A percentile compares a stretch with the other conserved stretches of the same genome.
Evolutionary conservation across 2,329 filamentous ascomycete genomes (phyloP).

Genomic region (Stagonosporopsis rhizophila): DNA sequence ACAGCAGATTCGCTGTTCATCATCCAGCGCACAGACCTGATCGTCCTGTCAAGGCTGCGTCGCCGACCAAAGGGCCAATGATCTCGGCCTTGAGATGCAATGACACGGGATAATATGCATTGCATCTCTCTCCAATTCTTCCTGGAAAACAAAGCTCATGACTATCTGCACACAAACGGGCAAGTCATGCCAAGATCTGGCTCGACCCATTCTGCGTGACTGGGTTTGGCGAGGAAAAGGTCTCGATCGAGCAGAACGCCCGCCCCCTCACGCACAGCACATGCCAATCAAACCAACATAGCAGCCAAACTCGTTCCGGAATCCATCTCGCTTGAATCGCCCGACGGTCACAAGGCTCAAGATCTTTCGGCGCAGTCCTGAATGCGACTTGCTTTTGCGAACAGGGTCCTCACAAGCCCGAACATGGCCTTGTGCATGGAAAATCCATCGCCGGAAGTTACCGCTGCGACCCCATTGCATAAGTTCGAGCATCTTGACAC

Average conservation of each 20-base stretch:
- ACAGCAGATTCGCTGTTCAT: constrained; percentile 1
- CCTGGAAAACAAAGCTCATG: constrained; percentile 10
- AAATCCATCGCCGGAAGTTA: background rate
- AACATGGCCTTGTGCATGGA: background rate
- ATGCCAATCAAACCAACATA: constrained; percentile 8
- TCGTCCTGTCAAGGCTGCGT: constrained; percentile 6
- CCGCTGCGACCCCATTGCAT: background rate
- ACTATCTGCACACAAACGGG: constrained; percentile 12
- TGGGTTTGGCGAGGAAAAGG: constrained; percentile 31
- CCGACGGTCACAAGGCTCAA: constrained; percentile 6
- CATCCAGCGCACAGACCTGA: constrained; percentile 5
- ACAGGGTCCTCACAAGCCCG: background rate
- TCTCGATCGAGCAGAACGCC: constrained; percentile 25
- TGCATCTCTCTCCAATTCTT: constrained; percentile 15
- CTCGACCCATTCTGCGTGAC: constrained; percentile 18
- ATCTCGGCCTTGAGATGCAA: constrained; percentile 13
- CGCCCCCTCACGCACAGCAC: constrained; percentile 12
- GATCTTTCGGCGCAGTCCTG: background rate
- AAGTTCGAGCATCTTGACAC: constrained; percentile 1
- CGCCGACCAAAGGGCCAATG: constrained; percentile 18
- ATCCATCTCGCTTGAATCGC: background rate
- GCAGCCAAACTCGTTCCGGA: constrained; percentile 1
- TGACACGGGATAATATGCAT: constrained; percentile 11
- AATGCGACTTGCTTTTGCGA: constrained; percentile 7
- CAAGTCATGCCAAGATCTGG: constrained; percentile 8